Conservation (phyloP, 2,329 filamentous ascomycete species). For the Iodosphaeria phyllophila region DNA sequence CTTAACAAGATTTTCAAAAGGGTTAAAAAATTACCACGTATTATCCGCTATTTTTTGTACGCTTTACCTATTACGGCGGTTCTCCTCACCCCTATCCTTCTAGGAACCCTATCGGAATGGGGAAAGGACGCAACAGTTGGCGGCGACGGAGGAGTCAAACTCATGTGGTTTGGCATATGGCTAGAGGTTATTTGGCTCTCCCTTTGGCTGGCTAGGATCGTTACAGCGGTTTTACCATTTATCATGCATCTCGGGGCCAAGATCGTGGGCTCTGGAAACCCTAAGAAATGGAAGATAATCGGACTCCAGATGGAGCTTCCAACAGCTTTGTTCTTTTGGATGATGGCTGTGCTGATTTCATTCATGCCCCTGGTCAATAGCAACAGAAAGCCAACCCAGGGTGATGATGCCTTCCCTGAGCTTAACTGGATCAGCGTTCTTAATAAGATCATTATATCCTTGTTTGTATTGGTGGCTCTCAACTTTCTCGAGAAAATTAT, state of each 20-base stretch:
- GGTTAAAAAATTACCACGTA: slow-evolving; percentile 30
- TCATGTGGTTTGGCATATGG: slow-evolving; percentile 93
- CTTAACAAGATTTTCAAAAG: slow-evolving; percentile 44
- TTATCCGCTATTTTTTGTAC: slow-evolving; percentile 57
- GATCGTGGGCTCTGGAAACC: slow-evolving; percentile 62
- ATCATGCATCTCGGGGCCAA: slow-evolving; percentile 37
- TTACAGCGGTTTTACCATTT: slow-evolving; percentile 29
- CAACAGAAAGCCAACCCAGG: slow-evolving; percentile 21
- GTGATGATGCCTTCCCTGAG: slow-evolving; percentile 27
- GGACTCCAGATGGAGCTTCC: slow-evolving; percentile 73
- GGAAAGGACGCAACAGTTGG: slow-evolving; percentile 29
- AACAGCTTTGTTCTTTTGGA: slow-evolving; percentile 79
- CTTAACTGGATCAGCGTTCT: slow-evolving; percentile 56
- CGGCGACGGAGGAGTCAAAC: slow-evolving; percentile 51
- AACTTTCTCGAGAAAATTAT: slow-evolving; percentile 87
- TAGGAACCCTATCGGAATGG: slow-evolving; percentile 38
- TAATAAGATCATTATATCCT: slow-evolving; percentile 69
- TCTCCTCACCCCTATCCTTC: slow-evolving; percentile 47
- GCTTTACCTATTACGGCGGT: slow-evolving; percentile 45
- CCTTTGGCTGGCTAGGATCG: slow-evolving; percentile 55
- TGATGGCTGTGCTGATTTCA: slow-evolving; percentile 68
- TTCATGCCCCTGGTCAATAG: slow-evolving; percentile 65
- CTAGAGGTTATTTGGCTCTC: slow-evolving; percentile 85
- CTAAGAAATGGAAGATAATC: slow-evolving; percentile 86
- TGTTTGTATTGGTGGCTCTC: slow-evolving; percentile 64